Conservation (phyloP, 2,329 filamentous ascomycete genomes). For the Fusarium agapanthi region DNA sequence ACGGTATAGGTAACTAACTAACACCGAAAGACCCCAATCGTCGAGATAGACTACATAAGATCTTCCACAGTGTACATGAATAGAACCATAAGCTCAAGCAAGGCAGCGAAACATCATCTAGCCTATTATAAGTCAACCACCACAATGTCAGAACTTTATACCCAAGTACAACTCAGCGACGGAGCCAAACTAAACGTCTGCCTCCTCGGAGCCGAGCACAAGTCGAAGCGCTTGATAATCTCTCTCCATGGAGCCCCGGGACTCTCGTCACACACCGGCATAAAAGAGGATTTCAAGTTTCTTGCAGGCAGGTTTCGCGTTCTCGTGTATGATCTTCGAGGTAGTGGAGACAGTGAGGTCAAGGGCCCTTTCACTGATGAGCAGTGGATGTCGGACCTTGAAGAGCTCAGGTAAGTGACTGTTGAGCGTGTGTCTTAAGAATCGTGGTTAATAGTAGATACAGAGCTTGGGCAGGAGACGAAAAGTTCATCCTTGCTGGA, state of each 20-base stretch:
- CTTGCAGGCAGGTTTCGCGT: conserved; percentile 1
- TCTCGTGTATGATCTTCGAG: conserved; percentile 10
- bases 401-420: background rate
- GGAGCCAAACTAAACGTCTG: conserved; percentile 7
- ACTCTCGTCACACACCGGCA: background rate
- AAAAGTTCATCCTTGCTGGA: conserved; percentile 10
- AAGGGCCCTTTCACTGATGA: conserved; percentile 7
- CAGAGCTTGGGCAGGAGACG: background rate
- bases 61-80: accelerated
- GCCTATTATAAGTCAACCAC: background rate
- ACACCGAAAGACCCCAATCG: background rate
- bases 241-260: conserved; percentile 7
- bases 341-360: background rate
- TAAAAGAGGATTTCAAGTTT: conserved; percentile 1
- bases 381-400: background rate
- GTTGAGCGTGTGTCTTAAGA: accelerated
- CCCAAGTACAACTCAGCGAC: conserved; percentile 4
- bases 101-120: background rate
- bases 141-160: background rate
- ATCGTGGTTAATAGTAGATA: accelerated
- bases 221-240: background rate
- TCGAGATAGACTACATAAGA: background rate
- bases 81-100: accelerated
- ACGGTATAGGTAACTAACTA: background rate
- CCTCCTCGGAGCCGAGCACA: conserved; percentile 8